Evolutionary conservation across 139 green algal genomes (phyloP).

Genomic region (Chlorella vulgaris): DNA sequence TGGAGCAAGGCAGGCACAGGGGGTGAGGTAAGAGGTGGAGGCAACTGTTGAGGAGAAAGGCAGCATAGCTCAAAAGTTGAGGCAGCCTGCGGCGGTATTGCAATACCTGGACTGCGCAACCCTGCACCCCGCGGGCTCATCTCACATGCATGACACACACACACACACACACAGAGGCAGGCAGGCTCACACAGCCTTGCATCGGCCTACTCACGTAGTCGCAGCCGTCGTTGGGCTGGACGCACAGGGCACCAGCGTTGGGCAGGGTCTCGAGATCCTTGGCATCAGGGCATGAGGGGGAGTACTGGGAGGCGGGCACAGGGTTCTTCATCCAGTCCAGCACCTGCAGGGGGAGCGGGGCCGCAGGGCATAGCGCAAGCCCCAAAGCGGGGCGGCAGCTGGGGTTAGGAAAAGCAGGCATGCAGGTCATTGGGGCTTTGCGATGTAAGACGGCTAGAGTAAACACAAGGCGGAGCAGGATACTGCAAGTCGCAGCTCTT

Average conservation of each 20-base stretch:
- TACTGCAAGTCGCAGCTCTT: too few species aligned
- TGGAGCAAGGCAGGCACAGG: neutral
- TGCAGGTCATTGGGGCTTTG: too few species aligned
- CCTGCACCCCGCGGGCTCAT: too few species aligned
- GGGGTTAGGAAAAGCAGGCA: too few species aligned
- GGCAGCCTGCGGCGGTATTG: too few species aligned
- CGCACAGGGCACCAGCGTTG: neutral
- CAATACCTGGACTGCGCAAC: too few species aligned
- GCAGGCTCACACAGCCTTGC: too few species aligned
- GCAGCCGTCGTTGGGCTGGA: conserved; percentile 30
- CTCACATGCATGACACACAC: neutral
- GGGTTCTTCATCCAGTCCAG: conserved; percentile 43
- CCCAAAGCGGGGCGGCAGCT: neutral
- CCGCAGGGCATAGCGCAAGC: neutral
- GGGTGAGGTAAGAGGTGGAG: neutral
- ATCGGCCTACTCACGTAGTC: conserved; percentile 2
- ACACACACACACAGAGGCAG: neutral
- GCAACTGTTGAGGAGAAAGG: too few species aligned
- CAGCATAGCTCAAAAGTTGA: too few species aligned
- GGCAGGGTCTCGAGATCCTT: conserved; percentile 13
- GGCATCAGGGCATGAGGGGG: neutral
- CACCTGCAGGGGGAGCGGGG: conserved; percentile 8
- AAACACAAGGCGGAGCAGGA: too few species aligned
- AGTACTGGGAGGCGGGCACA: conserved; percentile 27
- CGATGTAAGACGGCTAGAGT: too few species aligned